Conservation (phyloP, 768 basidiomycete genomes). For the Kwoniella newhampshirensis region DNA sequence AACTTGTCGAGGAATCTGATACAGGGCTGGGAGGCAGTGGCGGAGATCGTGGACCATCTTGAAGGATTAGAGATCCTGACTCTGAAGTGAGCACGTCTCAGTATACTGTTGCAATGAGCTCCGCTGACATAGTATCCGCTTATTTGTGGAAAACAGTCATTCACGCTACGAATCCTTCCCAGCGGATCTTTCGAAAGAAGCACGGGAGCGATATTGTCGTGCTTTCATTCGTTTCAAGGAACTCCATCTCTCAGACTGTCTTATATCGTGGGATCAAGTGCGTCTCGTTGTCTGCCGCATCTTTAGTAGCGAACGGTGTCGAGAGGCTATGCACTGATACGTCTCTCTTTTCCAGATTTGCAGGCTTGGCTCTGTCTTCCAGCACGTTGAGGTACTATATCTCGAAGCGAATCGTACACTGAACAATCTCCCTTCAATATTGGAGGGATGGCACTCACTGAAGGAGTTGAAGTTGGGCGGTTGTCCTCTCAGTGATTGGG, state of each 20-base stretch:
- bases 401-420: conserved; percentile 32
- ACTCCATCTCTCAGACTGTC: conserved; percentile 34
- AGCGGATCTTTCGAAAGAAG: background rate
- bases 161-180: conserved; percentile 8
- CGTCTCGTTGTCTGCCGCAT: conserved; percentile 3
- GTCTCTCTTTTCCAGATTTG: background rate
- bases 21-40: conserved; percentile 68
- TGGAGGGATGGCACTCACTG: conserved; percentile 9
- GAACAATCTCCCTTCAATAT: background rate
- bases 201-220: background rate
- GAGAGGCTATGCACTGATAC: background rate
- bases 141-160: conserved; percentile 10
- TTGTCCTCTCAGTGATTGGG: conserved; percentile 35
- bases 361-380: conserved; percentile 7
- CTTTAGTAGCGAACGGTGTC: background rate
- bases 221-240: conserved; percentile 21
- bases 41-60: conserved; percentile 65
- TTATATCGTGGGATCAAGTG: conserved; percentile 42
- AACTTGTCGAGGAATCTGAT: conserved; percentile 78
- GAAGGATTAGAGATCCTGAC: conserved; percentile 65
- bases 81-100: conserved; percentile 72
- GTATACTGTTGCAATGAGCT: no score
- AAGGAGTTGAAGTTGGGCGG: conserved; percentile 33
- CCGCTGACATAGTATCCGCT: no score
- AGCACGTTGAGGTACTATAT: conserved; percentile 23